Base-by-base conservation (phyloP, 108 stramenopile genomes). In the Parietichytrium sp. region DNA sequence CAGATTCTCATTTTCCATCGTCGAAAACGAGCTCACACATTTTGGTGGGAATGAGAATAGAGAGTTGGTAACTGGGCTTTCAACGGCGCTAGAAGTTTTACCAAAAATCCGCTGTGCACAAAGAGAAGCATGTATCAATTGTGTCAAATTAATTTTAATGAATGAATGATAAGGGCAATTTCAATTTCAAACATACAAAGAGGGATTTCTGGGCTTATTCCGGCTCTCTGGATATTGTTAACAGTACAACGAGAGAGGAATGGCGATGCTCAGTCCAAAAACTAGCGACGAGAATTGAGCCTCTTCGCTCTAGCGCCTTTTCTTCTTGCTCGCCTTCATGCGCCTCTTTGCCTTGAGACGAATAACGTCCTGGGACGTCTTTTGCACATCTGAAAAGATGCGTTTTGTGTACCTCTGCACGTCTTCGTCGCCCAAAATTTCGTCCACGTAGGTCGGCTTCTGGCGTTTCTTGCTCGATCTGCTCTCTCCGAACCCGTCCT, bases 361-460 rank as follows among this genome's bases (percentile, higher is more conserved):
- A 10, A 38, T 30, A 18, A 8, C 29, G 20, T 38, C 36, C 29
- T 16, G 23, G 42, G 38, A 42, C 3, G 36, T 42, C 0, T 8
- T 10, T 20, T 72, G 61, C 61, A 72, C 10, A 25, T 25, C 61
- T 33, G 38, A n/a, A 20, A 45, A 72, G 8, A 72, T 42, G 6
- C 61, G 61, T 42, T 72, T 72, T 23, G 61, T 72, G 42, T 72
- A 72, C 16, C 20, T 7, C 6, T 25, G 6, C 6, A 72, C 61
- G 23, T 33, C 36, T 10, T 8, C 23, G 61, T 72, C 61, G 29
- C 16, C 61, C 7, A 72, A 25, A 27, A 72, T 23, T 1, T 72
- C 61, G 61, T 72, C 61, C 20, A 72, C 61, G 45, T 45, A 72
- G 61, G 61, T 72, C 6, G 61, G 61, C 20, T 72, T 72, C 16